Evolutionary conservation across 2,329 filamentous ascomycete genomes (phyloP), one percentile per base, ranked within the genome.

Genomic region (Emergomyces africanus): DNA sequence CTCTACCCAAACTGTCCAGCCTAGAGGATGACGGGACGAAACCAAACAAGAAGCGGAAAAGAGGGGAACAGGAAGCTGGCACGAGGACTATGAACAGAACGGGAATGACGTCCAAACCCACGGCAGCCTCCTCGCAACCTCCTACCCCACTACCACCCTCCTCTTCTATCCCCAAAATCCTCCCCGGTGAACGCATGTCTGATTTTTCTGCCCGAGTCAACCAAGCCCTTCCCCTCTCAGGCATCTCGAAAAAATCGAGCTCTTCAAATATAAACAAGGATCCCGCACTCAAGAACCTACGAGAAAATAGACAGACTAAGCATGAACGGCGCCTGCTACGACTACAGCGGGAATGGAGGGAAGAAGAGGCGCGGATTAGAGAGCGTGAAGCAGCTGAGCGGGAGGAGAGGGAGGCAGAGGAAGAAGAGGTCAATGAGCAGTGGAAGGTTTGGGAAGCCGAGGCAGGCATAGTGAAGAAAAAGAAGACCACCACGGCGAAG

Each of bases 191-290:
- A 72, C 83, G 83, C 57, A 77, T 97, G 68, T 83, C 86, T 4
- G 88, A 95, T 57, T 99, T 95, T 69, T 78, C 85, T 8, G 83
- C 85, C 12, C 84, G 91, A 35, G 94, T 99, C 6, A 87, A 97
- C 69, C 87, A 89, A 54, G 85, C 89, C 0, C 78, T 97, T 6
- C 92, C 92, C 0, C 75, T 99, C 0, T 77, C 83, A 8, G 85
- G 86, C 0, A 78, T 96, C 9, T 78, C 83, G 59, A 83, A 79
- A 63, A 87, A 85, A 67, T 81, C 79, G 0, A 73, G 62, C 3
- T 67, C 68, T 39, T 61, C 68, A 37, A 39, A 20, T 35, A 18
- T 49, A 14, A 1, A 63, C 64, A 15, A 59, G 59, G 20, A 65
- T 64, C 54, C 25, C 18, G 28, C 44, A 10, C 48, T 70, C 2